Conservation (phyloP, 2,329 filamentous ascomycete genomes). For the Graphiopsis chlorocephala region DNA sequence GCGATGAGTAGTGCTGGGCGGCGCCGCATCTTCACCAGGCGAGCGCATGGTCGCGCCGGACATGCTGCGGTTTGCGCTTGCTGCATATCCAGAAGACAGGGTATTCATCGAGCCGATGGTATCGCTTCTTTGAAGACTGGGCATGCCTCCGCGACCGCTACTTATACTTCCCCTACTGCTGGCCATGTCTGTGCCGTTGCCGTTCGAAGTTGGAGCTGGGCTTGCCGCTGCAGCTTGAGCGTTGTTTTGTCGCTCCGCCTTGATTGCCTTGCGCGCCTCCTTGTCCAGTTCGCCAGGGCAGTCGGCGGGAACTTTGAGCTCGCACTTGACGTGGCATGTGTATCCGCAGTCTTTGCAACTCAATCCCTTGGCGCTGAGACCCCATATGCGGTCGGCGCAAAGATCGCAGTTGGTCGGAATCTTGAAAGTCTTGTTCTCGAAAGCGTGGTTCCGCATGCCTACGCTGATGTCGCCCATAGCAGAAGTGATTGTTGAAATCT, state of each 20-base stretch:
- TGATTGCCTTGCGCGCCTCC: slow-evolving; percentile 92
- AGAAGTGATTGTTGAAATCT: slow-evolving; percentile 87
- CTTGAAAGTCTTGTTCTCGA: slow-evolving; percentile 98
- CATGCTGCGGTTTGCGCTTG: slow-evolving; percentile 72
- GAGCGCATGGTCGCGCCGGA: slow-evolving; percentile 58
- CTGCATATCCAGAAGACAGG: slow-evolving; percentile 81
- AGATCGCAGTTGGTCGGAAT: slow-evolving; percentile 98
- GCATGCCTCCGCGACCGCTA: slow-evolving; percentile 55
- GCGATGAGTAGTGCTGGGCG: slow-evolving; percentile 48
- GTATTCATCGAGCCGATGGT: slow-evolving; percentile 77
- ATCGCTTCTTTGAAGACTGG: slow-evolving; percentile 71
- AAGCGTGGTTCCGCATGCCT: slow-evolving; percentile 92
- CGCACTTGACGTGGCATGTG: slow-evolving; percentile 96
- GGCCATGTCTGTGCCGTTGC: slow-evolving; percentile 21
- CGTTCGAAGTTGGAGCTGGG: slow-evolving; percentile 24
- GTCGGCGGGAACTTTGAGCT: slow-evolving; percentile 96
- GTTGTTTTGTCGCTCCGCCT: slow-evolving; percentile 76
- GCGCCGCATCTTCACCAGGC: slow-evolving; percentile 37
- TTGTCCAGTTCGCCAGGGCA: slow-evolving; percentile 93
- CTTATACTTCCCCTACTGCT: slow-evolving; percentile 33
- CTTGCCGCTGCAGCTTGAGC: slow-evolving; percentile 55
- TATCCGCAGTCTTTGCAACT: slow-evolving; percentile 96
- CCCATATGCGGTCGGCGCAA: slow-evolving; percentile 96
- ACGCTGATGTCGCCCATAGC: slow-evolving; percentile 89
- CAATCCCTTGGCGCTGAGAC: slow-evolving; percentile 91